Base-by-base conservation (phyloP, 495 filamentous ascomycete genomes). In the Penicillium mononematosum region DNA sequence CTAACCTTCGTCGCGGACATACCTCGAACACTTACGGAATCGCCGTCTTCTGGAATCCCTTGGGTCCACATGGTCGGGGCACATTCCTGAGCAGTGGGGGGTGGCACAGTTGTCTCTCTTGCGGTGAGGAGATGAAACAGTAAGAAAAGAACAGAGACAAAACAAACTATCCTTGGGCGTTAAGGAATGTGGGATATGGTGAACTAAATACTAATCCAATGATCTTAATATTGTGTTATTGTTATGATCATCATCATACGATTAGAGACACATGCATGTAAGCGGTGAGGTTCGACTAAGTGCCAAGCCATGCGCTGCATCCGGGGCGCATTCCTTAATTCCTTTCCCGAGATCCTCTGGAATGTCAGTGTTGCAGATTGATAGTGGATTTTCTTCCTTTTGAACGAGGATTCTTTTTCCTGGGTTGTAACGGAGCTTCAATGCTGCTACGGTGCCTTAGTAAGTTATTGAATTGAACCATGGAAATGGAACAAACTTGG, bases 11-110 rank as follows among this genome's bases (percentile, higher is more conserved):
- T 17, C n/a, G 50, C 43, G 19, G 36, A 46, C 56, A 58, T 48
- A 48, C 31, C 22, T 53, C 42, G 43, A 39, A 47, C 11, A 41
- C 24, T 34, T 3, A 46, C n/a, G 39, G 55, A 38, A 29, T 19
- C 50, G 25, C 51, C n/a, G 50, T 14, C 36, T 59, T 60, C 57
- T 63, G 61, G 61, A 63, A 63, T 56, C 53, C 53, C 41, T 45
- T 27, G 45, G 57, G 48, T 52, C 61, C 61, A 63, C 61, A 63
- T 63, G 61, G 61, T 20, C 38, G 43, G 24, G 48, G 32, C 48
- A 16, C 50, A 54, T 55, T 55, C 53, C 53, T 46, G 20, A 27
- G 53, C 43, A 55, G 53, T 39, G 53, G 53, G 53, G 53, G 53
- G 29, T 38, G 42, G 43, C 36, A 39, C 50, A 29, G 14, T 46